Conservation (phyloP, 148 eudicot species). For the Fagopyrum homotropicum region DNA sequence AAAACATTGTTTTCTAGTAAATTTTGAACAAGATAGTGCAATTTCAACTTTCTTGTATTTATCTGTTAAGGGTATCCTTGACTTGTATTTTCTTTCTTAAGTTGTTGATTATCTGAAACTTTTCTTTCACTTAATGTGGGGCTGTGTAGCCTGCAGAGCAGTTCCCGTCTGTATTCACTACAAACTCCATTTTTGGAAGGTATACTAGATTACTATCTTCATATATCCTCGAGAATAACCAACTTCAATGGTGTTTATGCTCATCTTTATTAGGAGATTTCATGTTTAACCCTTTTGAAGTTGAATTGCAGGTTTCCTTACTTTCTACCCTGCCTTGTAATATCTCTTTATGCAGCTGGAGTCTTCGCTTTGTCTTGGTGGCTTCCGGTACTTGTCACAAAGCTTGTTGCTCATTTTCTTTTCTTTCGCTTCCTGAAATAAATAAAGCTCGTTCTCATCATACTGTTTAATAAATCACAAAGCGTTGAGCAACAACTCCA, state of each 20-base stretch:
- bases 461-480: no score
- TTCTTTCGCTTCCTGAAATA: no score
- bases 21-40: background rate
- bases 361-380: constrained; percentile 17
- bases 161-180: constrained; percentile 12
- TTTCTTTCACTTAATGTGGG: background rate
- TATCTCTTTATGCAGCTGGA: constrained; percentile 16
- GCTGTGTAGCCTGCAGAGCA: constrained; percentile 13
- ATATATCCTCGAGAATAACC: no score
- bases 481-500: no score
- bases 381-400: constrained; percentile 14
- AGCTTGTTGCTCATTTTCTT: background rate
- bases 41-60: background rate
- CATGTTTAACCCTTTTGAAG: background rate
- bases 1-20: background rate
- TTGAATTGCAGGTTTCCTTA: constrained; percentile 19
- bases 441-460: no score
- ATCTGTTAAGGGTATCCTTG: background rate
- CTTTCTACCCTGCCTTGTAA: constrained; percentile 18
- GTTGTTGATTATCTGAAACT: background rate
- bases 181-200: constrained; percentile 17
- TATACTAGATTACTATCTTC: background rate
- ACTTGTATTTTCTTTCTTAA: background rate
- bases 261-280: background rate
- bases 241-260: background rate